Conservation (phyloP, 371 early-diverging fungal genomes). For the Smittium culicis region DNA sequence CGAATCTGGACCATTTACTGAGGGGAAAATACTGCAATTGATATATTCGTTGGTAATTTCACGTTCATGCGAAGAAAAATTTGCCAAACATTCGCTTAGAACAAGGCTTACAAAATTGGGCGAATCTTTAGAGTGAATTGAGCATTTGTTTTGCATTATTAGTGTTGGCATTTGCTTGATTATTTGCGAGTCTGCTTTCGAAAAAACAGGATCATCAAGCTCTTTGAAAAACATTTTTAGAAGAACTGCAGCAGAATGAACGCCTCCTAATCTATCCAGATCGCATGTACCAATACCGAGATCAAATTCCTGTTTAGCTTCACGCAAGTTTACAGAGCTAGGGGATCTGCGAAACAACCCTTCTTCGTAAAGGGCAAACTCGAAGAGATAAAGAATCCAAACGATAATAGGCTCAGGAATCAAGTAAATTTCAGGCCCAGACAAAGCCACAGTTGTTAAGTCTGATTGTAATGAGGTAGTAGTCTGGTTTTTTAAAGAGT, state of each 20-base stretch:
- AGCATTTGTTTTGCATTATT: not conserved
- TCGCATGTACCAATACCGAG: constrained; percentile 1
- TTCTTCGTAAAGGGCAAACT: constrained; percentile 54
- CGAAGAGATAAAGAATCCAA: constrained; percentile 37
- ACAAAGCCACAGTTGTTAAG: not conserved
- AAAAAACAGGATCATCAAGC: constrained; percentile 59
- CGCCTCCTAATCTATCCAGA: constrained; percentile 38
- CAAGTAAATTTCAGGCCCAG: constrained; percentile 15
- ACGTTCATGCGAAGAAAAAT: not conserved
- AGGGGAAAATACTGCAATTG: too few relatives aligned
- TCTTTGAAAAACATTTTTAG: constrained; percentile 77
- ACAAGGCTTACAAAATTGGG: not conserved
- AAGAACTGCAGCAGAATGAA: constrained; percentile 67
- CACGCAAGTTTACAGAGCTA: constrained; percentile 38
- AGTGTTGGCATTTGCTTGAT: not conserved
- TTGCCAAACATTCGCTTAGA: not conserved
- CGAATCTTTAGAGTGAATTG: not conserved
- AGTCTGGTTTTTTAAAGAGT: not conserved
- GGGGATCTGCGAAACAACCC: constrained; percentile 85
- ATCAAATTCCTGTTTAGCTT: constrained; percentile 46
- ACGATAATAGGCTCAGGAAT: constrained; percentile 45
- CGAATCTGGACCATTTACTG: not conserved
- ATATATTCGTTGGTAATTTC: not conserved
- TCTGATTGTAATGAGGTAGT: not conserved
- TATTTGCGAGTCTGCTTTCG: constrained; percentile 10